Base-by-base conservation (phyloP, 2,329 filamentous ascomycete species). In the Myriosclerotinia duriaeana region DNA sequence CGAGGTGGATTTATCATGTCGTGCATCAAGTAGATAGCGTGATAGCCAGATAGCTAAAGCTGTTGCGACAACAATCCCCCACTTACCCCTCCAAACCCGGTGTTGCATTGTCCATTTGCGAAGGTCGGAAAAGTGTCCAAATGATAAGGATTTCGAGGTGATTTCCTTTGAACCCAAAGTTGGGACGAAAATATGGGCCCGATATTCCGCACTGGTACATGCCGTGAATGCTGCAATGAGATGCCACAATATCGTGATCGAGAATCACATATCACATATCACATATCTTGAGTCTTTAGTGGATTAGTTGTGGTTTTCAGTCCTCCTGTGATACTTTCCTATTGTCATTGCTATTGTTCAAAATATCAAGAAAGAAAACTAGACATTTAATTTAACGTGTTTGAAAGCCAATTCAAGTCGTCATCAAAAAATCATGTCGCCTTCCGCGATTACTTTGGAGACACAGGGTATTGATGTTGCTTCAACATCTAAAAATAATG, bases 221-320 rank as follows among this genome's bases (percentile, higher is more conserved):
- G 54, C 34, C 48, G 34, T 54, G 38, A 36, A 65, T 65, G 63
- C 34, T 59, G 63, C 63, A 38, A 65, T 65, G 22, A n/a, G 11
- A 65, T 52, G 20, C 42, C 15, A 30, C 42, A 30, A 65, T 65
- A 59, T 26, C 62, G 62, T 65, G 53, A 48, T 65, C 17, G 20
- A 34, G 26, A 63, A 14, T 30, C 6, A 30, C 17, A 20, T n/a
- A 15, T 14, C 14, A n/a, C n/a, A n/a, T n/a, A 14, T 30, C 6
- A 30, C 17, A 20, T n/a, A 15, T 14, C 14, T 42, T 34, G 30
- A 34, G 30, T 34, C 30, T 17, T 48, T 7, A 8, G n/a, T n/a
- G 20, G 20, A 36, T 30, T 17, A 2, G 20, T 38, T 17, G 20
- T 30, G 36, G 15, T 34, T 34, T 9, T 52, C 26, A 15, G 46